Base-by-base conservation (phyloP, 352 stramenopile genomes). In the Globisporangium spiculum region DNA sequence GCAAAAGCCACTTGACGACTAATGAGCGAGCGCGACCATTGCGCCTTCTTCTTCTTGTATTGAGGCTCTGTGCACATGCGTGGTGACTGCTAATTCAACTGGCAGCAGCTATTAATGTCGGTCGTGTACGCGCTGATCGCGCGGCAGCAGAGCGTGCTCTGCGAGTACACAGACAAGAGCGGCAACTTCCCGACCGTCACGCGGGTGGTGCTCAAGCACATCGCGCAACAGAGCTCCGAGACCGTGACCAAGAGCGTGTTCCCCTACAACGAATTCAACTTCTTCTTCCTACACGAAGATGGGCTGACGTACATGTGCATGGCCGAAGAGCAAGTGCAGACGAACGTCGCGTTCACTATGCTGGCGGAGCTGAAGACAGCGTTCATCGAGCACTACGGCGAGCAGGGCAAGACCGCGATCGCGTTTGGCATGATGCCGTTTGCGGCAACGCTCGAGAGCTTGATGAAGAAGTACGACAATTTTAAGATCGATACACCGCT, bases 381-480 rank as follows among this genome's bases (percentile, higher is more conserved):
- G 14, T 96, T 96, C 64, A 62, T 91, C 18, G 63, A 75, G 12
- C 81, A 91, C 52, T 90, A 90, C 67, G 80, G 74, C n/a, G 71
- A 86, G 55, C 75, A 90, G 60, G 78, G 76, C 32, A 80, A 92
- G 69, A 90, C 81, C 12, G 83, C 88, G 22, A 73, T 91, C 32
- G 85, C 85, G 27, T 93, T 92, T 53, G 80, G 79, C 36, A 91
- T 93, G 84, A 61, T 72, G 26, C 65, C 79, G 6, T 96, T 96
- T 66, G 81, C 68, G 10, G 26, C 80, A 36, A 83, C 79, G 26
- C 78, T 96, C 10, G 75, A 88, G 36, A 66, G 66, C 30, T 76
- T 94, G 38, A 92, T 92, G 70, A 91, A 91, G 64, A 94, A 93
- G 55, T 96, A 94, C 66, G 88, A 96, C 67, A 92, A 93, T 69